Conservation (phyloP, 129 eudicot genomes). For the Tagetes erecta region DNA sequence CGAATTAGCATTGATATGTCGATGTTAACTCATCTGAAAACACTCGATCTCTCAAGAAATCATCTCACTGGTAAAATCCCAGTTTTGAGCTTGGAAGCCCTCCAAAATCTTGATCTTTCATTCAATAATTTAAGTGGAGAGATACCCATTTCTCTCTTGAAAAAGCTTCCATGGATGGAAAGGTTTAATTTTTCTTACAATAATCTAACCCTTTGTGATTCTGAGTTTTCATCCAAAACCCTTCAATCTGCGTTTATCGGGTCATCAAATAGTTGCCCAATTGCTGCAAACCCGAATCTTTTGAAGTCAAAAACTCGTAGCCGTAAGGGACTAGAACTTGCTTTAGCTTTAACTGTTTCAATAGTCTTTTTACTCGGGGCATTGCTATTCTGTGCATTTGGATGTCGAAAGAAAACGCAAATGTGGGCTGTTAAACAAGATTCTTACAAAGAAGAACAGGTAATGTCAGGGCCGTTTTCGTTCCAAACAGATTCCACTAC, state of each 20-base stretch:
- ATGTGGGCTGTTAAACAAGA: slow-evolving; percentile 71
- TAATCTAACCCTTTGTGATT: slow-evolving; percentile 69
- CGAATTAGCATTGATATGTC: slow-evolving; percentile 51
- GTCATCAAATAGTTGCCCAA: slow-evolving; percentile 66
- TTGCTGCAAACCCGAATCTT: slow-evolving; percentile 69
- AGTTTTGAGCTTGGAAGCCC: slow-evolving; percentile 40
- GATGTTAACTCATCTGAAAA: slow-evolving; percentile 43
- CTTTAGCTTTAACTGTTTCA: slow-evolving; percentile 58
- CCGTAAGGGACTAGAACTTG: slow-evolving; percentile 65
- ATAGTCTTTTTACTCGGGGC: slow-evolving; percentile 59
- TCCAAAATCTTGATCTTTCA: slow-evolving; percentile 63
- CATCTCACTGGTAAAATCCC: slow-evolving; percentile 60
- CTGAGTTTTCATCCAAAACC: slow-evolving; percentile 50
- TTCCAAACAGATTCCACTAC: slow-evolving; percentile 93
- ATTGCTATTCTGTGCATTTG: slow-evolving; percentile 62
- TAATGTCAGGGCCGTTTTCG: slow-evolving; percentile 79
- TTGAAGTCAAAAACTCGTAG: slow-evolving; percentile 45
- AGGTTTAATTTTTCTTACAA: slow-evolving; percentile 85
- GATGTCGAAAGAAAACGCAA: slow-evolving; percentile 65
- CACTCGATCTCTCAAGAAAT: slow-evolving; percentile 69
- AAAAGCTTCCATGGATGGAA: slow-evolving; percentile 63
- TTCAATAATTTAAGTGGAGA: slow-evolving; percentile 69
- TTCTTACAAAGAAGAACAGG: slow-evolving; percentile 68
- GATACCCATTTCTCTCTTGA: slow-evolving; percentile 53
- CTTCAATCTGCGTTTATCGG: slow-evolving; percentile 65